These are phyloP conservation scores for Pyricularia grisea DNA, from an alignment of 2,329 filamentous ascomycete genomes.

Conservation along the genomic window DNA sequence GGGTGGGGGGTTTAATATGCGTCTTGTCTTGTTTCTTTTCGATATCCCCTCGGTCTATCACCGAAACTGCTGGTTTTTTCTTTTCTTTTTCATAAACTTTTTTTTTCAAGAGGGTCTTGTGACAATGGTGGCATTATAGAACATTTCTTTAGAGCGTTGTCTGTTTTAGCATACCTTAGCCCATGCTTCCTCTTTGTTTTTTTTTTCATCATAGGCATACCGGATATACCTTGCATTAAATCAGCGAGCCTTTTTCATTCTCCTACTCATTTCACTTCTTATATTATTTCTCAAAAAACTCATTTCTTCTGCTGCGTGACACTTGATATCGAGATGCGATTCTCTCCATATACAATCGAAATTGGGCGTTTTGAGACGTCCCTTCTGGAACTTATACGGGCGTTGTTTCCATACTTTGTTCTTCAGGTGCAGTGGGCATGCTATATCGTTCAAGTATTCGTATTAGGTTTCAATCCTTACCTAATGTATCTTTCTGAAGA, in stretches of 20 bases:
- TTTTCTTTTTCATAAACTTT: background rate
- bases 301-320: background rate
- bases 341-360: background rate
- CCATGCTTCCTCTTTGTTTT: background rate
- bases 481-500: background rate
- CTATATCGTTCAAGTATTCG: background rate
- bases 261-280: background rate
- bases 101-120: background rate
- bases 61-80: background rate
- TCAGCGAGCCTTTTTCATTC: background rate
- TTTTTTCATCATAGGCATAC: background rate
- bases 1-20: background rate
- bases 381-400: too few relatives aligned
- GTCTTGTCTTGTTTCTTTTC: background rate
- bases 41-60: background rate
- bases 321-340: background rate
- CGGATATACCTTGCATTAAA: background rate
- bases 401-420: background rate
- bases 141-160: background rate
- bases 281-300: background rate
- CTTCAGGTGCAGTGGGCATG: background rate
- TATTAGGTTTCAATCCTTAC: background rate
- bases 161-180: background rate
- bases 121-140: background rate
- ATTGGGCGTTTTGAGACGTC: background rate